phyloP scores from a whole-genome alignment of 2,329 filamentous ascomycete genomes.

The Paradendryphiella salina region DNA sequence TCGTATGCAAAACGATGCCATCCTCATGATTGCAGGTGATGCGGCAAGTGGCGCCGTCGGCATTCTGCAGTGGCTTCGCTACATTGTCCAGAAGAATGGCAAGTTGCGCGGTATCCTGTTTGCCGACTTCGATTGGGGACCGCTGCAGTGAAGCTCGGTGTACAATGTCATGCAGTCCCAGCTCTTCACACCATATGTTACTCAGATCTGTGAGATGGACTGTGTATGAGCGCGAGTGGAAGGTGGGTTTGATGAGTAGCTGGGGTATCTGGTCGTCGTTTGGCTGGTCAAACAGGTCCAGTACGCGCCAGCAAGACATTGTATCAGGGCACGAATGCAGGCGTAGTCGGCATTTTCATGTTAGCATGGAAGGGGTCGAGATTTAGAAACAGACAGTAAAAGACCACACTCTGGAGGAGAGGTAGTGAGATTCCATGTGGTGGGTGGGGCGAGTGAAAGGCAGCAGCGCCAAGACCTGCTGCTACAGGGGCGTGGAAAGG shows the following conservation, averaged over 20 bases:
- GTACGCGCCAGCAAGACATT: conserved; percentile 44
- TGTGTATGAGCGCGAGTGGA: conserved; percentile 62
- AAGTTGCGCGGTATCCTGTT: conserved; percentile 67
- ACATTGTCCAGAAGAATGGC: conserved; percentile 68
- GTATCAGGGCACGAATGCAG: neutral
- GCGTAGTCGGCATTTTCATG: neutral
- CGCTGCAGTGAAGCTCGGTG: conserved; percentile 64
- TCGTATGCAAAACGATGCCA: conserved; percentile 58
- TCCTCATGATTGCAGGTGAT: conserved; percentile 40
- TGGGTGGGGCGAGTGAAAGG: conserved; percentile 9
- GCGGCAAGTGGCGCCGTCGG: conserved; percentile 44
- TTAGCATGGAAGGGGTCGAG: neutral
- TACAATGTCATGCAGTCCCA: conserved; percentile 65
- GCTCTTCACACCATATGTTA: conserved; percentile 70
- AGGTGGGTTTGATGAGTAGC: conserved; percentile 65
- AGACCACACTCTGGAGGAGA: neutral
- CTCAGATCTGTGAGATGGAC: conserved; percentile 72
- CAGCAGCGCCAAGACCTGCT: conserved; percentile 15
- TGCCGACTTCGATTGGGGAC: conserved; percentile 73
- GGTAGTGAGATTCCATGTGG: neutral
- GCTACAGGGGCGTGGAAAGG: conserved; percentile 10
- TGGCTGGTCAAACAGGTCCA: conserved; percentile 33
- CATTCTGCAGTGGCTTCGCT: conserved; percentile 51
- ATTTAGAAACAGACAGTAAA: neutral
- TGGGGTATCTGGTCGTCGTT: conserved; percentile 53